phyloP scores from a whole-genome alignment of 1,284 basidiomycete species.

The Psilocybe mexicana region DNA sequence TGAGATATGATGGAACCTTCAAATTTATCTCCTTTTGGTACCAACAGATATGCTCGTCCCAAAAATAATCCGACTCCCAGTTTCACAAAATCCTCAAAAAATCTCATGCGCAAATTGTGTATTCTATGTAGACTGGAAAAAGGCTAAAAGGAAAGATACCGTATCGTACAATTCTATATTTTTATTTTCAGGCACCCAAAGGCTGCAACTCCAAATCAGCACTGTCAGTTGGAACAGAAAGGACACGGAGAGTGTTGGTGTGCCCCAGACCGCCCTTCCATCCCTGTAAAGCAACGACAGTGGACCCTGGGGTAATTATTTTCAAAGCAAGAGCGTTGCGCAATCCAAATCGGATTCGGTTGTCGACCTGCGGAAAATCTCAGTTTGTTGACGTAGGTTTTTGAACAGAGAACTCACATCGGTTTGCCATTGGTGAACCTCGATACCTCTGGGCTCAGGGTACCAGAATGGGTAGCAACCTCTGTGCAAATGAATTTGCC shows the following conservation, averaged over 20 bases:
- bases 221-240: conserved; percentile 83
- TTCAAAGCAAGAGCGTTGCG: conserved; percentile 85
- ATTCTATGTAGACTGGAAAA: not conserved
- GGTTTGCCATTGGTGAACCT: conserved; percentile 92
- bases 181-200: conserved; percentile 41
- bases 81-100: no score
- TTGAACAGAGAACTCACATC: conserved; percentile 66
- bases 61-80: not conserved
- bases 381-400: not conserved
- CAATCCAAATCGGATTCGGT: conserved; percentile 90
- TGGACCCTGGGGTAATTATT: conserved; percentile 88
- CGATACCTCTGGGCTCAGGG: conserved; percentile 87
- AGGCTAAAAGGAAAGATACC: not conserved
- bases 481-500: conserved; percentile 96
- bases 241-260: conserved; percentile 81
- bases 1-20: conserved; percentile 15
- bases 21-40: conserved; percentile 20
- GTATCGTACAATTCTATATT: not conserved
- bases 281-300: conserved; percentile 95
- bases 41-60: no score
- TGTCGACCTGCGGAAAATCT: conserved; percentile 62
- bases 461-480: conserved; percentile 99
- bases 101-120: no score
- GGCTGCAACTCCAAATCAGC: conserved; percentile 83
- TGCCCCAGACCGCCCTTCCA: conserved; percentile 98